These are phyloP conservation scores for Aspergillus sp. DNA, from an alignment of 2,329 filamentous ascomycete genomes.

Conservation along the genomic window DNA sequence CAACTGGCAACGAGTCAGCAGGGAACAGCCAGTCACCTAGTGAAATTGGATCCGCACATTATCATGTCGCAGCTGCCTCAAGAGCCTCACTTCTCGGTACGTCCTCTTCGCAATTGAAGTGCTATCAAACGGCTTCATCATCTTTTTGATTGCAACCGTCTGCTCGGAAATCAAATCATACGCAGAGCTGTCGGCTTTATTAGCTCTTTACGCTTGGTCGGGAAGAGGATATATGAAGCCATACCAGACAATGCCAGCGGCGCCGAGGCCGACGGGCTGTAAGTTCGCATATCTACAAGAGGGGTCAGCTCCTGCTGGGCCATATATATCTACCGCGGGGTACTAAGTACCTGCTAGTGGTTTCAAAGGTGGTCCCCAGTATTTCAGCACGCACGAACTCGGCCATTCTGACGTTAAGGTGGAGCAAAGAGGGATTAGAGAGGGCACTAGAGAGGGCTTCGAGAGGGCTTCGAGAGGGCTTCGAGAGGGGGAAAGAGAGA, in stretches of 20 bases:
- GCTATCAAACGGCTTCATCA: conserved; percentile 99
- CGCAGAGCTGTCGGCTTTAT: conserved; percentile 66
- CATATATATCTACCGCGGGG: not conserved
- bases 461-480: too few relatives aligned
- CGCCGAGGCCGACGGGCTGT: conserved; percentile 97
- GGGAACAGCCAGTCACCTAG: not conserved
- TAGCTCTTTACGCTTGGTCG: not conserved
- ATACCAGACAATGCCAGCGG: conserved; percentile 96
- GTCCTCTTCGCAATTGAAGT: conserved; percentile 95
- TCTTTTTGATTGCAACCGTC: conserved; percentile 98
- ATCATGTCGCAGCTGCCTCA: conserved; percentile 95
- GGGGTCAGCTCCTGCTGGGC: conserved; percentile 22
- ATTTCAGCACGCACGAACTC: conserved; percentile 99
- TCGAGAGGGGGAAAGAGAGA: not conserved
- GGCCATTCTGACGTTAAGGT: conserved; percentile 67
- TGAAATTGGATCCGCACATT: conserved; percentile 63
- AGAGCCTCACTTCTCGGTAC: conserved; percentile 92
- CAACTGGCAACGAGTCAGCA: conserved; percentile 57
- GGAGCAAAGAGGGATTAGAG: not conserved
- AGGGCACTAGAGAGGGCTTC: not conserved
- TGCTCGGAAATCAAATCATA: conserved; percentile 96
- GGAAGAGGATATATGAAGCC: not conserved
- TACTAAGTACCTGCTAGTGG: conserved; percentile 73
- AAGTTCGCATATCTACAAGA: conserved; percentile 82
- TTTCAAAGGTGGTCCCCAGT: conserved; percentile 99